Conservation (phyloP, 352 stramenopile genomes). For the Globisporangium uncinulatum region DNA sequence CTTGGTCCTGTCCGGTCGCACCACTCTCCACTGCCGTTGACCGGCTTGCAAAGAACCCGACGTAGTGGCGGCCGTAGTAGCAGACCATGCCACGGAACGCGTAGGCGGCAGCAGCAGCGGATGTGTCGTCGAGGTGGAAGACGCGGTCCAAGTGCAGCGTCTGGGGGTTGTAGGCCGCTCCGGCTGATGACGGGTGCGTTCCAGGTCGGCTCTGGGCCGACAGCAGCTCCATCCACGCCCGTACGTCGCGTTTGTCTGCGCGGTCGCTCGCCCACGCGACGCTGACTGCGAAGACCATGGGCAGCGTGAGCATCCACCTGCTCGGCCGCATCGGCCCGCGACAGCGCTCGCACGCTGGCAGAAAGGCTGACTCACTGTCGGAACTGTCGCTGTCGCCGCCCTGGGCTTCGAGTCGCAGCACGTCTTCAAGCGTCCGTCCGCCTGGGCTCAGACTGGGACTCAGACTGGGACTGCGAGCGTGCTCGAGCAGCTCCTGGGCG, state of each 20-base stretch:
- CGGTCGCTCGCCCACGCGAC: slow-evolving; percentile 77
- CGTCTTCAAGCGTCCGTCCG: slow-evolving; percentile 43
- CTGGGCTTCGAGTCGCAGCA: slow-evolving; percentile 50
- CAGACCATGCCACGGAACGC: slow-evolving; percentile 78
- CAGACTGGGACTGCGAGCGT: slow-evolving; percentile 12
- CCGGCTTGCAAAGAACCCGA: slow-evolving; percentile 79
- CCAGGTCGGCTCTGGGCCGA: slow-evolving; percentile 33
- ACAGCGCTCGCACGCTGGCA: slow-evolving; percentile 40
- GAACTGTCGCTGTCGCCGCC: slow-evolving; percentile 1
- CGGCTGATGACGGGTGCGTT: not conserved
- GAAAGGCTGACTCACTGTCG: slow-evolving; percentile 2
- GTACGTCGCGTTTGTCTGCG: slow-evolving; percentile 62
- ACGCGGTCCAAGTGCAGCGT: slow-evolving; percentile 60
- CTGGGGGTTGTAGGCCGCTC: slow-evolving; percentile 12
- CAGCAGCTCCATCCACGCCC: slow-evolving; percentile 63
- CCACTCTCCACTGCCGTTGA: slow-evolving; percentile 35
- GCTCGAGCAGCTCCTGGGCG: slow-evolving; percentile 53
- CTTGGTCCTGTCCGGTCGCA: slow-evolving; percentile 17
- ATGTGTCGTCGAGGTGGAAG: slow-evolving; percentile 51
- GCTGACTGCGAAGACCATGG: slow-evolving; percentile 82
- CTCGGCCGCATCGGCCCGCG: slow-evolving; percentile 40
- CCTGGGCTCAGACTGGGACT: slow-evolving; percentile 5
- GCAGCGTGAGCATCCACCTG: slow-evolving; percentile 76
- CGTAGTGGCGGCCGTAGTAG: slow-evolving; percentile 83
- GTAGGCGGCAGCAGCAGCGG: slow-evolving; percentile 38